Evolutionary conservation across 2,329 filamentous ascomycete species (phyloP).

Genomic region (Tolypocladium pustulatum): DNA sequence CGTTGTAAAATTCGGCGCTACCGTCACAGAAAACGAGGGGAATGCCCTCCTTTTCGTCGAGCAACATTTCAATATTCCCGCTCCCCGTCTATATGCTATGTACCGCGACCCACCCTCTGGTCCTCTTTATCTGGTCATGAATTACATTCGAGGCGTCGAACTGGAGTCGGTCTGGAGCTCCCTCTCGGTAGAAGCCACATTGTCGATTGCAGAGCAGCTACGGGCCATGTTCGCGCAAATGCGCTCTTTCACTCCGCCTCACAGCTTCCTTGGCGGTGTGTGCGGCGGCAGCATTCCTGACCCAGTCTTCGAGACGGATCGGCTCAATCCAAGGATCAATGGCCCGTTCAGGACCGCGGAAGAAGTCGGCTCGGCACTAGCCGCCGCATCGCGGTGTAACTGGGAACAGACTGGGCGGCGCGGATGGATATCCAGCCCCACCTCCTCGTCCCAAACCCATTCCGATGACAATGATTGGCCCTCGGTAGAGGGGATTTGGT

Average conservation of each 20-base stretch:
- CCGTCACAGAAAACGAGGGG: conserved; percentile 6
- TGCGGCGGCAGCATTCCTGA: not conserved
- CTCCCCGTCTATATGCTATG: conserved; percentile 5
- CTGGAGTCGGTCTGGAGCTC: not conserved
- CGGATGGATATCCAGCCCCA: conserved; percentile 1
- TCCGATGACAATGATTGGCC: no score
- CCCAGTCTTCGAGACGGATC: not conserved
- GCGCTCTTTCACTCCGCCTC: not conserved
- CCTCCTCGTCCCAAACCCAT: no score
- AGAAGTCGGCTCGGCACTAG: conserved; percentile 2
- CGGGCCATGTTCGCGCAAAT: conserved; percentile 1
- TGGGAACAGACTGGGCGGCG: not conserved
- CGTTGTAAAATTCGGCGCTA: not conserved
- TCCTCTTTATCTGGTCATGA: not conserved
- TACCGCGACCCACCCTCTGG: conserved; percentile 2
- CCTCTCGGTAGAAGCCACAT: conserved; percentile 4
- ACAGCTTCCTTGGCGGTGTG: not conserved
- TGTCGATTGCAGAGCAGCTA: conserved; percentile 2
- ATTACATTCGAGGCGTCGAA: not conserved
- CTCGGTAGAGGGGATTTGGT: no score
- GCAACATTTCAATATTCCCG: not conserved
- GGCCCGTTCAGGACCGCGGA: conserved; percentile 3
- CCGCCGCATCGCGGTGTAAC: conserved; percentile 1
- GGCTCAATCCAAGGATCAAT: not conserved
- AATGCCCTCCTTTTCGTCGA: conserved; percentile 6